phyloP scores from a whole-genome alignment of 1,139 yeast genomes.

The Sporopachydermia cereana region DNA sequence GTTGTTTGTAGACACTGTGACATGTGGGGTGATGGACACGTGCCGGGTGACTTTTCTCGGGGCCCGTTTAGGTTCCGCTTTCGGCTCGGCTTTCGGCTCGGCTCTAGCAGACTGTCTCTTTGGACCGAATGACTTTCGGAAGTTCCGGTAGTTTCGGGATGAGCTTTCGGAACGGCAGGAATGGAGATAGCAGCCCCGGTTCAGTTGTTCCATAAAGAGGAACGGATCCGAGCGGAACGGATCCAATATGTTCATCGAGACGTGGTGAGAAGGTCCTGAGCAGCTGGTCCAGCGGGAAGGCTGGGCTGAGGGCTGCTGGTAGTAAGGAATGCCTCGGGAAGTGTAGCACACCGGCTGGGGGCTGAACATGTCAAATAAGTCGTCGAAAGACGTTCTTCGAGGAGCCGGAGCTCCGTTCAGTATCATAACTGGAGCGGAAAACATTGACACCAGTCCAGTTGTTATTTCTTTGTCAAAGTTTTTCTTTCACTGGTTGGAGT shows the following conservation, averaged over 20 bases:
- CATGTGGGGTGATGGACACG: background rate
- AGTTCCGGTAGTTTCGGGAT: too few relatives aligned
- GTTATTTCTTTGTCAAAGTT: background rate
- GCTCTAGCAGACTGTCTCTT: too few relatives aligned
- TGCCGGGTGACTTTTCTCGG: background rate
- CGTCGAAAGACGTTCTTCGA: background rate
- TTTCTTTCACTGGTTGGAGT: background rate
- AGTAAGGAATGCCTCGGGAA: too few relatives aligned
- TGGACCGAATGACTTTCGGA: too few relatives aligned
- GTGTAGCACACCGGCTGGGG: background rate
- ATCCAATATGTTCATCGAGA: too few relatives aligned
- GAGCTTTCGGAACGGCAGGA: too few relatives aligned
- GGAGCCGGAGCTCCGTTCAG: background rate
- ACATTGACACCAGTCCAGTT: background rate
- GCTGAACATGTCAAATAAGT: background rate
- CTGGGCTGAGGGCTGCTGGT: too few relatives aligned
- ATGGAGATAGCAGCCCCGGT: background rate
- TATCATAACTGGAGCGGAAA: constrained; percentile 3
- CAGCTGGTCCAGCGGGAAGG: too few relatives aligned
- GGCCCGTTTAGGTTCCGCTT: constrained; percentile 1
- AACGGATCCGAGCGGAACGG: background rate
- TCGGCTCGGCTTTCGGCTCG: background rate
- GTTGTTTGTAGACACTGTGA: background rate
- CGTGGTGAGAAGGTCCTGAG: too few relatives aligned
- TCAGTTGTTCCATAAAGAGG: background rate